Evolutionary conservation across 2,329 filamentous ascomycete species (phyloP).

Genomic region (Sclerotinia trifoliorum): DNA sequence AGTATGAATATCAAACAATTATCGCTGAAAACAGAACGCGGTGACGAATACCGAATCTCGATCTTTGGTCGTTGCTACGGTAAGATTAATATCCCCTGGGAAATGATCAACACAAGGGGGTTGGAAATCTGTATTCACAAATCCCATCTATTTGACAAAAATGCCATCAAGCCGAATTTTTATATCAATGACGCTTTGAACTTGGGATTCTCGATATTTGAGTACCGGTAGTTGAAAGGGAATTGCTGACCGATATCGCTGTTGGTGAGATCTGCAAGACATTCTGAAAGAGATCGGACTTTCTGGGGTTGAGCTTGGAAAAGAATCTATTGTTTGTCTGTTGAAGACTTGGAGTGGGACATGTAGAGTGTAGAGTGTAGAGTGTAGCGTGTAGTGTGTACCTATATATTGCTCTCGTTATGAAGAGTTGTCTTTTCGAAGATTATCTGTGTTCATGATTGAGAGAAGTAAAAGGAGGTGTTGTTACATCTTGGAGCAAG

Average conservation of each 20-base stretch:
- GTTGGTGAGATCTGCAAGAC: neutral
- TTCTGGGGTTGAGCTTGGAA: too few relatives aligned
- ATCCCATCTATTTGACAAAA: neutral
- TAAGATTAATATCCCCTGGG: neutral
- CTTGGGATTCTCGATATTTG: neutral
- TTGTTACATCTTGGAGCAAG: neutral
- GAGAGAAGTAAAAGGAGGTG: neutral
- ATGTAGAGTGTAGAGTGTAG: too few relatives aligned
- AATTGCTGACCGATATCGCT: neutral
- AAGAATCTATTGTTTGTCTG: neutral
- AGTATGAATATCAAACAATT: neutral
- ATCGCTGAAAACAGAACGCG: neutral
- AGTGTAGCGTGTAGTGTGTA: neutral
- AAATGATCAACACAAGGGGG: slow-evolving; percentile 10
- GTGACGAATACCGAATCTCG: neutral
- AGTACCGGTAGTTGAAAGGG: neutral
- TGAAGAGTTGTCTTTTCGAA: neutral
- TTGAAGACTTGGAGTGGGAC: neutral
- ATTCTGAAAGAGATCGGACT: neutral
- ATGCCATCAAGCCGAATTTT: neutral
- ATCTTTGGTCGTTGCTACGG: neutral
- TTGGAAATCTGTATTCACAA: neutral
- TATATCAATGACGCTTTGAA: slow-evolving; percentile 3
- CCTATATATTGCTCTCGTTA: neutral
- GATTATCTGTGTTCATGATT: neutral